A percentile compares a stretch with the other conserved stretches of the same genome.
These are phyloP conservation scores for Dactylonectria estremocensis DNA, from an alignment of 2,329 filamentous ascomycete genomes.

Conservation along the genomic window DNA sequence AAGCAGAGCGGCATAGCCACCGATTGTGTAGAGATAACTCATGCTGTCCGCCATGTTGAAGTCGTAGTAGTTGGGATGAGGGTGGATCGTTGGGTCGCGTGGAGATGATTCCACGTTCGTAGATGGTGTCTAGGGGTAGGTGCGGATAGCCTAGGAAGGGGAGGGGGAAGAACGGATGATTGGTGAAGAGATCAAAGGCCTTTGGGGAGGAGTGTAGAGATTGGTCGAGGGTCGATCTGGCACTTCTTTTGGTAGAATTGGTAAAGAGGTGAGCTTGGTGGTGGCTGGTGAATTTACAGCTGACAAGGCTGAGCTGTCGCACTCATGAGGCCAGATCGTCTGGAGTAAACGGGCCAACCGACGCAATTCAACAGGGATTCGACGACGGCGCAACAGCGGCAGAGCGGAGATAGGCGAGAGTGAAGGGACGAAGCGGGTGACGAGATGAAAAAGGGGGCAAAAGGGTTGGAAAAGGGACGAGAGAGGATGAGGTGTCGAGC, in stretches of 20 bases:
- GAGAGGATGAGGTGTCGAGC: conserved; percentile 38
- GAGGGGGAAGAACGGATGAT: conserved; percentile 17
- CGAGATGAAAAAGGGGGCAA: conserved; percentile 39
- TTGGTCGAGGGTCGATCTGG: conserved; percentile 23
- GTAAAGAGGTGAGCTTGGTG: conserved; percentile 27
- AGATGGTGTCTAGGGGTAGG: conserved; percentile 27
- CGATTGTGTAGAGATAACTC: conserved; percentile 55
- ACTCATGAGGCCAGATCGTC: conserved; percentile 54
- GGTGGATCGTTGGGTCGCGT: conserved; percentile 29
- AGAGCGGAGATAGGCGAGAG: conserved; percentile 11
- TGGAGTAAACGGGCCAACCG: conserved; percentile 43
- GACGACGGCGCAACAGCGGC: conserved; percentile 25
- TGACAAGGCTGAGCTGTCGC: conserved; percentile 41
- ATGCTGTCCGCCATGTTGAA: conserved; percentile 54
- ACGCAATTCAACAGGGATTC: conserved; percentile 33
- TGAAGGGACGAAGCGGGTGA: conserved; percentile 16
- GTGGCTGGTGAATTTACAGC: conserved; percentile 31
- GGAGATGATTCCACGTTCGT: conserved; percentile 33
- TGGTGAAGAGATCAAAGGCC: conserved; percentile 20
- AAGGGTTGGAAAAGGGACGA: conserved; percentile 33
- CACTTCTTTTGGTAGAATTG: conserved; percentile 22
- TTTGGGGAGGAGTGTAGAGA: conserved; percentile 17
- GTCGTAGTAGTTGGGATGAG: conserved; percentile 20
- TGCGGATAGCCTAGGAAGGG: conserved; percentile 16
- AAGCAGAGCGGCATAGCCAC: conserved; percentile 56